A percentile compares a stretch with the other conserved stretches of the same genome.
Conservation (phyloP, 176 grass and related monocot species). For the Echinochloa phyllopogon region DNA sequence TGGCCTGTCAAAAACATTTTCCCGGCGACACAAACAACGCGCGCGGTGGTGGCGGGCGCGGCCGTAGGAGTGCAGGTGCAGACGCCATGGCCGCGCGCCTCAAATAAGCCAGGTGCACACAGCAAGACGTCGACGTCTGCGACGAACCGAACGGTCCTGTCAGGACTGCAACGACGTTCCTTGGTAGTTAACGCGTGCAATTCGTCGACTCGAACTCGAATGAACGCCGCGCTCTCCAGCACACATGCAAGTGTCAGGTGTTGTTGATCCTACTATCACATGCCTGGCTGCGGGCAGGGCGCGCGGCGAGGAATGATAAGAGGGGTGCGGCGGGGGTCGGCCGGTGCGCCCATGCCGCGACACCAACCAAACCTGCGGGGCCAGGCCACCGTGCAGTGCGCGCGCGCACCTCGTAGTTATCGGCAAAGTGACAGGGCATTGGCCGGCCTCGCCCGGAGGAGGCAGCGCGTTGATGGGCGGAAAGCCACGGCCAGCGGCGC, state of each 20-base stretch:
- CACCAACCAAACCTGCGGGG: background rate
- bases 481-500: constrained; percentile 23
- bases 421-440: constrained; percentile 22
- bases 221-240: no score
- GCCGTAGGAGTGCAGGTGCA: constrained; percentile 6
- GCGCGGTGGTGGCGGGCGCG: background rate
- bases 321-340: no score
- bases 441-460: background rate
- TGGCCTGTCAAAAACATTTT: background rate
- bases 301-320: no score
- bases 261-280: no score
- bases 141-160: constrained; percentile 8
- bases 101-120: background rate
- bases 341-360: constrained; percentile 6
- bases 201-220: background rate
- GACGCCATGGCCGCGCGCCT: background rate
- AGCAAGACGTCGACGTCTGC: no score
- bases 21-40: background rate
- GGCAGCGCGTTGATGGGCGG: constrained; percentile 32
- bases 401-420: constrained; percentile 16
- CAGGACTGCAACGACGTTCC: background rate
- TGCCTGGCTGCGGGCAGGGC: no score
- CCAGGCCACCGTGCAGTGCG: background rate
- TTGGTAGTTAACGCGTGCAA: background rate
- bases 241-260: background rate